Evolutionary conservation across 1,284 basidiomycete genomes (phyloP), one percentile per base, ranked within the genome.

Genomic region (Apiotrichum gamsii): DNA sequence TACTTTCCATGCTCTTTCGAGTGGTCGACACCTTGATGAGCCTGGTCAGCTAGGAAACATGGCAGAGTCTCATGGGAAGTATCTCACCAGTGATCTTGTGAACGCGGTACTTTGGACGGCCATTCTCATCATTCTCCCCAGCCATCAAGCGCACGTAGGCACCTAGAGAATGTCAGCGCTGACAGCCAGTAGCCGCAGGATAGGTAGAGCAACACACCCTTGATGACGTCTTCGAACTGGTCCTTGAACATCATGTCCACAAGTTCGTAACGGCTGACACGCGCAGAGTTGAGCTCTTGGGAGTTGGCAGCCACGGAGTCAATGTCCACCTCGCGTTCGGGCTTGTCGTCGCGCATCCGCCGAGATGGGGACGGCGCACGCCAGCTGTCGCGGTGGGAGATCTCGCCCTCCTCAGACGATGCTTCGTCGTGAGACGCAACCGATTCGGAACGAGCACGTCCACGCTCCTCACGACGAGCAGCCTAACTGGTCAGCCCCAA

Each of bases 81-180:
- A n/a, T n/a, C n/a, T n/a, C n/a, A n/a, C 40, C 40, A n/a, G 18
- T 20, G 5, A 95, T 77, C 67, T 87, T 81, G 65, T 89, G 90
- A 45, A 90, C 77, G 38, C 90, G 81, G 70, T 95, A 95, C 29
- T 86, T 78, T n/a, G 78, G 76, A 49, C 76, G 64, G 6, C 77
- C 77, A 6, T 74, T 70, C 42, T 80, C 77, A 33, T 80, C 76
- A 3, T 74, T 57, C 18, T 67, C 64, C 0, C 82, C 46, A 57
- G 86, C 81, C 34, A 87, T 75, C 61, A 85, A 84, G 19, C 88
- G 79, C 5, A 93, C 87, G 78, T 82, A 93, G 20, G 81, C 80
- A 39, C 83, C 89, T 90, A 58, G 5, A 6, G n/a, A n/a, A n/a
- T n/a, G n/a, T n/a, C n/a, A n/a, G n/a, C n/a, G n/a, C n/a, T 28